A percentile compares a stretch with the other conserved stretches of the same genome.
These are phyloP conservation scores for Thielaviopsis cerberus DNA, from an alignment of 2,329 filamentous ascomycete genomes.

Conservation along the genomic window DNA sequence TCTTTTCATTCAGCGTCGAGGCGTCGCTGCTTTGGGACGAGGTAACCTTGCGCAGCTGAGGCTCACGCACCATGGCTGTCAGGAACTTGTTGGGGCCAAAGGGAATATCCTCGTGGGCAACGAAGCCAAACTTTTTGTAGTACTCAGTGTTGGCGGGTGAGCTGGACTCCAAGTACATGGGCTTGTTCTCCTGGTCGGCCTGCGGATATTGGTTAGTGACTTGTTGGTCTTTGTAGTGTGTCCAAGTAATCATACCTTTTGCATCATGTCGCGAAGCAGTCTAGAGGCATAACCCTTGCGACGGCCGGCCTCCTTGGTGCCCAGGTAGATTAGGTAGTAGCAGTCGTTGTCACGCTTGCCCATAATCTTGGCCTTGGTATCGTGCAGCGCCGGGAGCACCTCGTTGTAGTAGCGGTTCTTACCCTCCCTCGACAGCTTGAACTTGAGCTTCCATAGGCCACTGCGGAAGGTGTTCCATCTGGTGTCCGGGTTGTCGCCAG, in stretches of 20 bases:
- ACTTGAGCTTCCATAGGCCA: conserved; percentile 62
- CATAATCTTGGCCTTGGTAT: conserved; percentile 51
- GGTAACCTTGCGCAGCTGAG: conserved; percentile 21
- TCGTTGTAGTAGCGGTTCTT: conserved; percentile 58
- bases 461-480: conserved; percentile 52
- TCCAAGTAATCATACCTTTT: conserved; percentile 28
- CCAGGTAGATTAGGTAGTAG: conserved; percentile 74
- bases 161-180: conserved; percentile 66
- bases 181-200: conserved; percentile 49
- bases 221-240: background rate
- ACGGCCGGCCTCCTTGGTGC: conserved; percentile 51
- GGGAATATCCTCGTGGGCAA: conserved; percentile 41
- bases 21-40: conserved; percentile 3
- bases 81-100: conserved; percentile 40
- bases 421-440: conserved; percentile 54
- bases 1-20: conserved; percentile 12
- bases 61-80: conserved; percentile 70
- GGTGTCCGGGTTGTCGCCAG: conserved; percentile 54
- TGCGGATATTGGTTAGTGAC: conserved; percentile 16
- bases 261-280: conserved; percentile 52
- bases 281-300: conserved; percentile 55
- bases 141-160: conserved; percentile 48
- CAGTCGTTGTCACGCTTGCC: conserved; percentile 45
- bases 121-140: conserved; percentile 61
- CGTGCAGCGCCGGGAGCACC: conserved; percentile 55